These are phyloP conservation scores for Prunus armeniaca DNA, from an alignment of 306 rosid genomes.

Conservation along the genomic window DNA sequence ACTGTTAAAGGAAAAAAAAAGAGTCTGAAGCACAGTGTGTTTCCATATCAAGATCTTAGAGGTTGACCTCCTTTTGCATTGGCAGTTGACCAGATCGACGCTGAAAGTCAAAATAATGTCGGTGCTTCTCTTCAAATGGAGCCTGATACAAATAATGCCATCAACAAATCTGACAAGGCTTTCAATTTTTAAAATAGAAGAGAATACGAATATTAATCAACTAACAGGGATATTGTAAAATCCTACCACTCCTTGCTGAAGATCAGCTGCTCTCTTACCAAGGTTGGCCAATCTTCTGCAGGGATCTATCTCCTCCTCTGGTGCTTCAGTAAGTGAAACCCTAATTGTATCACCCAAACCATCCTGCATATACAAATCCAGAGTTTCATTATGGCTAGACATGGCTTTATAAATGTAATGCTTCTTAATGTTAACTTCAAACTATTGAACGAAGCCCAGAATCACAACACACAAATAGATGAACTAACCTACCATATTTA, in stretches of 20 bases:
- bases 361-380: constrained; percentile 50
- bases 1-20: constrained; percentile 4
- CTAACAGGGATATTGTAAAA: constrained; percentile 27
- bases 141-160: constrained; percentile 52
- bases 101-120: constrained; percentile 90
- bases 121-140: constrained; percentile 88
- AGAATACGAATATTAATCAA: constrained; percentile 14
- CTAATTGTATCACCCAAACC: constrained; percentile 97
- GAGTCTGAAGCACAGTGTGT: constrained; percentile 4
- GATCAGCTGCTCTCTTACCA: constrained; percentile 77
- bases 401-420: neutral
- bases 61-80: constrained; percentile 73
- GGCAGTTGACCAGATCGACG: constrained; percentile 97
- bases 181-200: constrained; percentile 9
- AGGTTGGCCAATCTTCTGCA: constrained; percentile 88
- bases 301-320: constrained; percentile 98
- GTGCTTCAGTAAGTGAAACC: constrained; percentile 97
- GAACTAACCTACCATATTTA: neutral
- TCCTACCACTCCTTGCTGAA: constrained; percentile 94
- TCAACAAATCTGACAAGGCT: constrained; percentile 14
- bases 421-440: neutral
- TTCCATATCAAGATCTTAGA: constrained; percentile 7
- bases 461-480: neutral
- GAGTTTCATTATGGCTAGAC: neutral
- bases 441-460: neutral